A percentile compares a stretch with the other conserved stretches of the same genome.
Conservation (phyloP, 2,329 filamentous ascomycete genomes). For the Chaetomiaceae sp. region DNA sequence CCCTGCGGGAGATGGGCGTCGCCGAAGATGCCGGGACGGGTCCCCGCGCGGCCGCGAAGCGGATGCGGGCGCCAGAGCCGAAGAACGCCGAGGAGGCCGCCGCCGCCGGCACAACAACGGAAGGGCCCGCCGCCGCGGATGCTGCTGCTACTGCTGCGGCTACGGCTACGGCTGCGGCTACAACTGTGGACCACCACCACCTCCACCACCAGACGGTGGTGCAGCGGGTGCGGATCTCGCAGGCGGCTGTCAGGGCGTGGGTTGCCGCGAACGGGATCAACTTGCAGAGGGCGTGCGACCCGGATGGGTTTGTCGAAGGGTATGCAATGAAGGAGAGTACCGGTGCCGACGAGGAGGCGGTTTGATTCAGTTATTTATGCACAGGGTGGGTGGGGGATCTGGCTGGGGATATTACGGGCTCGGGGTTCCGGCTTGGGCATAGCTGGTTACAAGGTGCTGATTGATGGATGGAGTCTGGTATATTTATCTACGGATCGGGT, state of each 20-base stretch:
- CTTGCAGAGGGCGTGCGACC: conserved; percentile 64
- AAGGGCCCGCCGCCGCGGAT: no score
- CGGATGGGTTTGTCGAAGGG: conserved; percentile 67
- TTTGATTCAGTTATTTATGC: not conserved
- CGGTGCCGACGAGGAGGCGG: conserved; percentile 34
- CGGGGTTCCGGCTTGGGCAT: no score
- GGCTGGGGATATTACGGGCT: no score
- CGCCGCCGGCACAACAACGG: not conserved
- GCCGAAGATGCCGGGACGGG: conserved; percentile 54
- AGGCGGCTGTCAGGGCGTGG: conserved; percentile 61
- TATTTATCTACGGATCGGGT: no score
- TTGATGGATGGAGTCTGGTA: no score
- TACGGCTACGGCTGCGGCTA: not conserved
- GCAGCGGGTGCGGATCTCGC: conserved; percentile 49
- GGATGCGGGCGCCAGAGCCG: conserved; percentile 15
- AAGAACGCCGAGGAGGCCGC: conserved; percentile 7
- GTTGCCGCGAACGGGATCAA: conserved; percentile 58
- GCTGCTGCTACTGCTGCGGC: not conserved
- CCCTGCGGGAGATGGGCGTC: conserved; percentile 76
- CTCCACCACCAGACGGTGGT: conserved; percentile 32
- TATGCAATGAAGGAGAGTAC: conserved; percentile 54
- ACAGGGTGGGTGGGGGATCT: not conserved
- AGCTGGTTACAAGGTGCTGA: no score
- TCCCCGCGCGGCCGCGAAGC: conserved; percentile 36
- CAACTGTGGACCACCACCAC: no score